Base-by-base conservation (phyloP, 495 filamentous ascomycete genomes). In the Tetracladium setigerum region DNA sequence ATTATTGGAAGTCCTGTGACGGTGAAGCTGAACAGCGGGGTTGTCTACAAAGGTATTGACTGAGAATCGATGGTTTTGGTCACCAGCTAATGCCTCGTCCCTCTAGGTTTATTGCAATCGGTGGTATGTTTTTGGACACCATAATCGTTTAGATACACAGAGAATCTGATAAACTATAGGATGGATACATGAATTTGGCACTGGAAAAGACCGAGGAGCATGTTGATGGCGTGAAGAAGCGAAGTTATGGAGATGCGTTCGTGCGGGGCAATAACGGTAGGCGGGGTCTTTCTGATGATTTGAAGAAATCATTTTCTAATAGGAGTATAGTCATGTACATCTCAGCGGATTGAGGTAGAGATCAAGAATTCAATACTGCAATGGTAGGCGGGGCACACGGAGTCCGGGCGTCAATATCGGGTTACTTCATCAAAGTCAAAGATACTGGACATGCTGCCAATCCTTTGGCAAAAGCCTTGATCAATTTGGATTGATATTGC, bases 171-270 rank as follows among this genome's bases (percentile, higher is more conserved):
- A n/a, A n/a, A n/a, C n/a, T n/a, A n/a, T n/a, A n/a, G n/a, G 92
- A 98, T 62, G 94, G 94, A 33, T 98, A 96, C 62, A 97, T 98
- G 92, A 97, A 98, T 64, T 94, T 98, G 54, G 89, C 92, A 15
- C 76, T 98, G 2, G 92, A 97, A 62, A 90, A 95, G 64, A 91
- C 89, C 0, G 83, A 89, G 51, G 94, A 98, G 67, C 89, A 81
- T 57, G 84, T 92, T 41, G 82, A 89, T 60, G 94, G 91, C 19
- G 79, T 78, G 48, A 76, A 87, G 60, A 77, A 80, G 53, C 76
- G 86, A 55, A 84, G 71, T 36, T 97, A 95, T 65, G 92, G 94
- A 0, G 92, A 98, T 71, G 89, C 94, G 24, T 98, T 98, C 61
- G 83, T 98, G 14, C 76, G 92, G 56, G 92, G 92, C 50, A 98